These are phyloP conservation scores for Mucuna pruriens DNA, from an alignment of 306 rosid genomes.

Conservation along the genomic window DNA sequence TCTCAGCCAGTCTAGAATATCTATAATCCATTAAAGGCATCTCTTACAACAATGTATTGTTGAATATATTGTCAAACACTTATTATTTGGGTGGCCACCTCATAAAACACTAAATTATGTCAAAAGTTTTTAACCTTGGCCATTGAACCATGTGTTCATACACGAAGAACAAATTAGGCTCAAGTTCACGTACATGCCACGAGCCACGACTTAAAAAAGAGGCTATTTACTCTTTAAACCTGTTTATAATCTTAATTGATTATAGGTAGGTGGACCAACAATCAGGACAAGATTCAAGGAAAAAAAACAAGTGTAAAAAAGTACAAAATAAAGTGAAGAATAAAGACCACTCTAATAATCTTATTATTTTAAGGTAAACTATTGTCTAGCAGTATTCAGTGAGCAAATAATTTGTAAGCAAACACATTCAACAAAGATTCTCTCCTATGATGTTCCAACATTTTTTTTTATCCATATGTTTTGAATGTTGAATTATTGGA, in stretches of 20 bases:
- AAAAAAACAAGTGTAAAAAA: background rate
- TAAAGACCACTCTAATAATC: background rate
- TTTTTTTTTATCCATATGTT: background rate
- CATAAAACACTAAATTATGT: no score
- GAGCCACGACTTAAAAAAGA: background rate
- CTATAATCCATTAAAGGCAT: no score
- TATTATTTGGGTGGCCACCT: no score
- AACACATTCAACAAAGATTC: background rate
- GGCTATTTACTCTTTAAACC: background rate
- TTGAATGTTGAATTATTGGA: slow-evolving; percentile 36
- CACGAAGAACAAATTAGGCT: background rate
- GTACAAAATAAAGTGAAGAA: background rate
- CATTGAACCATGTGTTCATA: no score
- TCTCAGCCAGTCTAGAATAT: no score
- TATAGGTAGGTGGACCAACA: background rate
- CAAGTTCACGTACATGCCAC: background rate
- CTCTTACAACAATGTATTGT: no score
- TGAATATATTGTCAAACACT: no score
- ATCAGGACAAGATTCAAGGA: background rate
- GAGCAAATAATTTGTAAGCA: no score
- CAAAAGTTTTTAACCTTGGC: no score
- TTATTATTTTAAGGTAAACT: background rate
- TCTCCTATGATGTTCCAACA: background rate
- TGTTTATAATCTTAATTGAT: background rate
- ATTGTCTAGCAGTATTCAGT: background rate